Evolutionary conservation across 371 early-diverging fungal genomes (phyloP).

Genomic region (Umbelopsis sp.): DNA sequence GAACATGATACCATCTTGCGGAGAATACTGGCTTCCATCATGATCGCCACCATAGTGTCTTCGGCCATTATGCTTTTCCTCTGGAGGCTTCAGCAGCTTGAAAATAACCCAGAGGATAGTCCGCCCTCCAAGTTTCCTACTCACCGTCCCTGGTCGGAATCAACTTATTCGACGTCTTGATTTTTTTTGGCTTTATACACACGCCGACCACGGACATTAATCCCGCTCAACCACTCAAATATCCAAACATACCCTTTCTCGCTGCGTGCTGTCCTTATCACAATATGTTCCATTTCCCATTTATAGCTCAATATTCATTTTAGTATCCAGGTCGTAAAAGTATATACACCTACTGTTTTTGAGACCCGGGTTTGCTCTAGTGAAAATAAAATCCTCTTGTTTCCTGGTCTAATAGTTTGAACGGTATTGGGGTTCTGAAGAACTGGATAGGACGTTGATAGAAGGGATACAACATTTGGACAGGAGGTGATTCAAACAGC

Average conservation of each 20-base stretch:
- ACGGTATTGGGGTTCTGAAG: too few relatives aligned
- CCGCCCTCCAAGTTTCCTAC: conserved; percentile 9
- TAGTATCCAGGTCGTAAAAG: too few relatives aligned
- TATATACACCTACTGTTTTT: too few relatives aligned
- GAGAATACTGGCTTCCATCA: conserved; percentile 11
- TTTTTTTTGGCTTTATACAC: background rate
- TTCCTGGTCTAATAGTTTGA: too few relatives aligned
- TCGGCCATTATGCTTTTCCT: conserved; percentile 12
- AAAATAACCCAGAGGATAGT: conserved; percentile 9
- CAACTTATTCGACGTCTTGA: conserved; percentile 8
- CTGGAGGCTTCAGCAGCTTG: conserved; percentile 12
- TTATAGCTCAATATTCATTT: too few relatives aligned
- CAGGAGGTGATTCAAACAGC: too few relatives aligned
- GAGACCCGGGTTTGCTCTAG: too few relatives aligned
- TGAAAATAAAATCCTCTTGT: too few relatives aligned
- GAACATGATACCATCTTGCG: conserved; percentile 17
- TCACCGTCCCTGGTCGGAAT: background rate
- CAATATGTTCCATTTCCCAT: too few relatives aligned
- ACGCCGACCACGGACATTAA: background rate
- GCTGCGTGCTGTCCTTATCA: too few relatives aligned
- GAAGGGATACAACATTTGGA: too few relatives aligned
- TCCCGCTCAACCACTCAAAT: background rate
- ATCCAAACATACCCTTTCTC: background rate
- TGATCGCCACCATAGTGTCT: conserved; percentile 17
- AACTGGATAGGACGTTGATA: too few relatives aligned